Evolutionary conservation across 495 filamentous ascomycete species (phyloP).

Genomic region (Hypoxylon perforatum): DNA sequence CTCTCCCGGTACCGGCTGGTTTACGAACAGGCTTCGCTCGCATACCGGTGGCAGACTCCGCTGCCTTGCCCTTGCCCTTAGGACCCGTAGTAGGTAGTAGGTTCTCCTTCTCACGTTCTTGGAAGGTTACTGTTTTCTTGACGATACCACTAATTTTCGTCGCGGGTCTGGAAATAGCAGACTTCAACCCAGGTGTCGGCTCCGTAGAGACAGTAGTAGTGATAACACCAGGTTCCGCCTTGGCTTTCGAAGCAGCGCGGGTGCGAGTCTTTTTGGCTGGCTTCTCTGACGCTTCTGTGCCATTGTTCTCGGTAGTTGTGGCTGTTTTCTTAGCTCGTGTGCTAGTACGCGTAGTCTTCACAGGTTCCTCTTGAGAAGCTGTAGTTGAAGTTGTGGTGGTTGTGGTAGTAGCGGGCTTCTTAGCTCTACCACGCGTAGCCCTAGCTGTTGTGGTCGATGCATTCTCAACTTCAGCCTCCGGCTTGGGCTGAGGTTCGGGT

Average conservation of each 20-base stretch:
- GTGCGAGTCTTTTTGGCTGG: conserved; percentile 53
- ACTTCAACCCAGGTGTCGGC: conserved; percentile 51
- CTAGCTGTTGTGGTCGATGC: conserved; percentile 21
- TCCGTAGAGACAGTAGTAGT: conserved; percentile 48
- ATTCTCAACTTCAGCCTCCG: conserved; percentile 30
- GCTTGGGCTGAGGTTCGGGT: conserved; percentile 13
- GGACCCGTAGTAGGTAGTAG: conserved; percentile 46
- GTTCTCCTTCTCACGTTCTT: conserved; percentile 69
- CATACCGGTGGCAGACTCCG: conserved; percentile 51
- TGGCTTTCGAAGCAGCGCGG: conserved; percentile 46
- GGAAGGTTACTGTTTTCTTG: conserved; percentile 68
- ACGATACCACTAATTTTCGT: conserved; percentile 28
- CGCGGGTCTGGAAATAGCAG: conserved; percentile 46
- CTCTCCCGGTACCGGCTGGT: conserved; percentile 35
- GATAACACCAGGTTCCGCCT: conserved; percentile 39
- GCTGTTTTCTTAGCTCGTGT: conserved; percentile 50
- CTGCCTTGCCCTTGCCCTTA: conserved; percentile 41
- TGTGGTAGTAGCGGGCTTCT: conserved; percentile 25
- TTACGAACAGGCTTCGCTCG: conserved; percentile 57
- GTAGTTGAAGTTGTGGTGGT: conserved; percentile 2
- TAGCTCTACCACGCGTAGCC: conserved; percentile 41
- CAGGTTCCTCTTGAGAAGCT: conserved; percentile 37
- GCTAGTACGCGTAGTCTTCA: conserved; percentile 46
- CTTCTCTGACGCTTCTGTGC: conserved; percentile 37
- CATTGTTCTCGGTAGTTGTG: conserved; percentile 26